phyloP scores from a whole-genome alignment of 2,329 filamentous ascomycete species.

The Cytospora paraplurivora region DNA sequence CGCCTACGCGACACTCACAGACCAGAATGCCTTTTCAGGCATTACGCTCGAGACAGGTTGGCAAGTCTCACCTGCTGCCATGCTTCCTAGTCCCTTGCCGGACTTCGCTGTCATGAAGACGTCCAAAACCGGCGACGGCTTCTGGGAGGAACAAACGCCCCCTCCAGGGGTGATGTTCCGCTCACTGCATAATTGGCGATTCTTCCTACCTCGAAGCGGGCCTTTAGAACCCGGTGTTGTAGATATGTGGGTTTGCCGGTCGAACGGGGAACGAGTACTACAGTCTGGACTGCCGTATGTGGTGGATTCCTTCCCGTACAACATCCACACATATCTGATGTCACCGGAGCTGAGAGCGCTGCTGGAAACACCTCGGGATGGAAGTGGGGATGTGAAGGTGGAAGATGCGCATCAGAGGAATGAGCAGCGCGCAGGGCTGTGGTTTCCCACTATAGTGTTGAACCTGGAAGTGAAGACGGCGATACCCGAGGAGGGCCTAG shows the following conservation, averaged over 20 bases:
- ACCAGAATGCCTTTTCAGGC: constrained; percentile 35
- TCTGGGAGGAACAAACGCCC: constrained; percentile 11
- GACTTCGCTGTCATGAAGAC: constrained; percentile 5
- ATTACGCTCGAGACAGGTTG: constrained; percentile 32
- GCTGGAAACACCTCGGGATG: constrained; percentile 2
- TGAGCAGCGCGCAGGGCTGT: constrained; percentile 42
- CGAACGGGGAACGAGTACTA: constrained; percentile 63
- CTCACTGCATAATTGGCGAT: constrained; percentile 37
- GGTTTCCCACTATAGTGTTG: constrained; percentile 76
- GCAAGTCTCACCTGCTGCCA: neutral
- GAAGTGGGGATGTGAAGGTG: neutral
- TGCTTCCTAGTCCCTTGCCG: neutral
- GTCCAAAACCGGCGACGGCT: neutral
- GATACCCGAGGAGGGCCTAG: constrained; percentile 66
- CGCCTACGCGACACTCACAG: constrained; percentile 45
- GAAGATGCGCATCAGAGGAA: neutral
- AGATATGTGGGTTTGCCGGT: constrained; percentile 70
- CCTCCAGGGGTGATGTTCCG: constrained; percentile 28
- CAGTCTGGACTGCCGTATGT: constrained; percentile 66
- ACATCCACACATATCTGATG: constrained; percentile 28
- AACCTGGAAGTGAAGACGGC: constrained; percentile 77
- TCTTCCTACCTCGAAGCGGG: constrained; percentile 34
- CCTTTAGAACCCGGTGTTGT: constrained; percentile 39
- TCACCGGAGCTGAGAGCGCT: constrained; percentile 14
- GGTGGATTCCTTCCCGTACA: constrained; percentile 41